These are phyloP conservation scores for Salix exigua DNA, from an alignment of 345 rosid genomes.

Conservation along the genomic window DNA sequence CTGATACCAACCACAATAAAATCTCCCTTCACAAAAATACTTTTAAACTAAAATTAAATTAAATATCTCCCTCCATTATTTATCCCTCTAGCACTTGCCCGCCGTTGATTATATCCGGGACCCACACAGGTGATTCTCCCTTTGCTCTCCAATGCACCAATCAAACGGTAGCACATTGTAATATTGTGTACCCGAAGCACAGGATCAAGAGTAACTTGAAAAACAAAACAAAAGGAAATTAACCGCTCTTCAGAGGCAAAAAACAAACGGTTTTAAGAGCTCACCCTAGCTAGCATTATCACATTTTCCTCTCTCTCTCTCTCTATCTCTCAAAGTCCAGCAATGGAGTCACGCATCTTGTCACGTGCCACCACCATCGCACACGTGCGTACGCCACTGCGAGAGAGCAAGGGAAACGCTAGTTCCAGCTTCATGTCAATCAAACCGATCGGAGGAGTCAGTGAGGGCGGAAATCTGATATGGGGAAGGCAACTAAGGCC, in stretches of 20 bases:
- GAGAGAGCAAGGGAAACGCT: slow-evolving; percentile 26
- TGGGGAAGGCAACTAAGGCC: slow-evolving; percentile 89
- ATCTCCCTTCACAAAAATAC: neutral
- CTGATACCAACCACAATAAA: neutral
- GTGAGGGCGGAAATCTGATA: slow-evolving; percentile 70
- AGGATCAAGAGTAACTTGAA: slow-evolving; percentile 1
- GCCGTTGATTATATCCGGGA: neutral
- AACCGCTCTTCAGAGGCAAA: slow-evolving; percentile 4
- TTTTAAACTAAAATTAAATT: neutral
- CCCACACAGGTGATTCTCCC: too few relatives aligned
- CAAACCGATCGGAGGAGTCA: slow-evolving; percentile 49
- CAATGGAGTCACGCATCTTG: slow-evolving; percentile 84
- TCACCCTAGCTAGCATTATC: slow-evolving; percentile 1
- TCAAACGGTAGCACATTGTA: neutral
- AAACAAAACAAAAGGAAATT: neutral
- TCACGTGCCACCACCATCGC: slow-evolving; percentile 58
- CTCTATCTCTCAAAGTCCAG: neutral
- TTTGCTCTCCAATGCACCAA: neutral
- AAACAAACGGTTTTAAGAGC: slow-evolving; percentile 19
- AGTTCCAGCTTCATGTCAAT: slow-evolving; percentile 25
- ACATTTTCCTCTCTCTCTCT: slow-evolving; percentile 17
- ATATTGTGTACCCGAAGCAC: neutral
- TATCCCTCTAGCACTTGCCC: neutral
- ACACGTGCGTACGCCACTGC: slow-evolving; percentile 27
- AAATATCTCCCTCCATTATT: neutral